Conservation (phyloP, 192 early-diverging fungal genomes). For the Rhizoclosmatium sp. region DNA sequence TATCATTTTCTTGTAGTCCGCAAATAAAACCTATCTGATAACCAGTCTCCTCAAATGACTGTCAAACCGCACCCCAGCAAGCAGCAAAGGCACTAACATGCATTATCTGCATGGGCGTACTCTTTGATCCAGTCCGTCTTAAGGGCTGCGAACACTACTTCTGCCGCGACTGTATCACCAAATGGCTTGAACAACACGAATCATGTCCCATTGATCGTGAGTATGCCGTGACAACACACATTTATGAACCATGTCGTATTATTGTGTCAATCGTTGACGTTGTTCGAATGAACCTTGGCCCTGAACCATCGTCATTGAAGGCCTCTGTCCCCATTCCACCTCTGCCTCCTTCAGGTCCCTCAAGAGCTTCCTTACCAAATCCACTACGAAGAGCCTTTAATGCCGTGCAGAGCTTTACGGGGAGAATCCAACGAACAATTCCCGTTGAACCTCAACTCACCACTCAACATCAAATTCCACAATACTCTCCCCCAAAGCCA, state of each 20-base stretch:
- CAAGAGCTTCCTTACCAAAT: no score
- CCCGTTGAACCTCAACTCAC: no score
- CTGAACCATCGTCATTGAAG: background rate
- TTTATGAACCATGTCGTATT: no score
- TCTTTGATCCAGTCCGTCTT: background rate
- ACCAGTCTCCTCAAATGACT: no score
- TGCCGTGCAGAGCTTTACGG: no score
- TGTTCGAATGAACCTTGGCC: background rate
- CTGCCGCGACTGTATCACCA: conserved; percentile 3
- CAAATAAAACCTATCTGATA: no score
- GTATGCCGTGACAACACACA: background rate
- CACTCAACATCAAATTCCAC: no score
- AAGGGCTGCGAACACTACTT: conserved; percentile 7
- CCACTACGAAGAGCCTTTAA: no score
- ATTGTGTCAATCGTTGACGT: background rate
- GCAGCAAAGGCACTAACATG: background rate
- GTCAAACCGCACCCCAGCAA: no score
- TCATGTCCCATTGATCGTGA: background rate
- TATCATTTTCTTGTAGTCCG: no score
- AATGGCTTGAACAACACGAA: background rate
- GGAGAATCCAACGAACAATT: no score
- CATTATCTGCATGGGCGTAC: background rate
- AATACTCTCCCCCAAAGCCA: no score
- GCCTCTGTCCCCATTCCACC: background rate
- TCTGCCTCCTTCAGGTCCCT: background rate